A percentile compares a stretch with the other conserved stretches of the same genome.
These are phyloP conservation scores for Lodderomyces beijingensis DNA, from an alignment of 1,139 yeast genomes.

Conservation along the genomic window DNA sequence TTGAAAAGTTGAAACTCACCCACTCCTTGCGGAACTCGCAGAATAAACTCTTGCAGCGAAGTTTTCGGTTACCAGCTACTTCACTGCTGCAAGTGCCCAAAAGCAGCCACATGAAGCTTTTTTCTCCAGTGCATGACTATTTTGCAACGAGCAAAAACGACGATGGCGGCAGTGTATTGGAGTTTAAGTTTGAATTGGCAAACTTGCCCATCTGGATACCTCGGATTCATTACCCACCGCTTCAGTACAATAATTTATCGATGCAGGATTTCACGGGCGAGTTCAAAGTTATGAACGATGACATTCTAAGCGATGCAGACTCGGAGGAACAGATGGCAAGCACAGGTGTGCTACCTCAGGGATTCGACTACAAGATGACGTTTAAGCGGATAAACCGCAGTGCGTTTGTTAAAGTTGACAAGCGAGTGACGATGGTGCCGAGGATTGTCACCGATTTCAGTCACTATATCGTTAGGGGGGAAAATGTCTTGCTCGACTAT, in stretches of 20 bases:
- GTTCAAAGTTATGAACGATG: conserved; percentile 14
- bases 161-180: conserved; percentile 13
- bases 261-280: conserved; percentile 19
- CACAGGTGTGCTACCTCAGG: conserved; percentile 9
- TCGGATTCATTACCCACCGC: conserved; percentile 19
- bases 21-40: conserved; percentile 28
- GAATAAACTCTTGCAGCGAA: conserved; percentile 23
- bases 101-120: background rate
- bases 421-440: background rate
- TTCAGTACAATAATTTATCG: conserved; percentile 21
- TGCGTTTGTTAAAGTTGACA: background rate
- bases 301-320: conserved; percentile 3
- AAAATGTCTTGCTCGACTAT: conserved; percentile 12
- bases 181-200: conserved; percentile 23
- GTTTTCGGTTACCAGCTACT: conserved; percentile 27
- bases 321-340: background rate
- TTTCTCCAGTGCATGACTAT: background rate
- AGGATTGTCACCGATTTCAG: conserved; percentile 10
- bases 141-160: background rate
- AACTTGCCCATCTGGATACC: conserved; percentile 24
- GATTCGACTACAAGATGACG: conserved; percentile 5
- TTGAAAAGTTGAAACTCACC: conserved; percentile 24
- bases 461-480: conserved; percentile 13
- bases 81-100: background rate
- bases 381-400: conserved; percentile 6